Evolutionary conservation across 2,329 filamentous ascomycete species (phyloP), one percentile per base, ranked within the genome.

Genomic region (Paraphoma sp.): DNA sequence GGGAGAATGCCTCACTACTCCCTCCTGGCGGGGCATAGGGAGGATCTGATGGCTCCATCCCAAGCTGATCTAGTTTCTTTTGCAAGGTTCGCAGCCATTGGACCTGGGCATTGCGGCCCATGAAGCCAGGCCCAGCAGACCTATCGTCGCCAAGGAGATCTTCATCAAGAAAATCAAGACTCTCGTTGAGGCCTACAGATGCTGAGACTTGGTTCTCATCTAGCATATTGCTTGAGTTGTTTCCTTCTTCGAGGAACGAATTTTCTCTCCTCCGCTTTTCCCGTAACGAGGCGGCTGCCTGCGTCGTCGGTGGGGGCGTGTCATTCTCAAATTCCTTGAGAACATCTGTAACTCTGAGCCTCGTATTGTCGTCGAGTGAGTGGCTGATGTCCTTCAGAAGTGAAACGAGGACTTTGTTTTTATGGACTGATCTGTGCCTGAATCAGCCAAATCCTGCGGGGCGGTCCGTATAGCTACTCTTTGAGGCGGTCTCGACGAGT

Each of bases 21-120:
- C 48, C 16, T 11, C 69, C 67, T 7, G 62, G 63, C 10, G 60
- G 68, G 0, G 68, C 68, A 46, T 67, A 62, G 4, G 47, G 57
- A 40, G 61, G 54, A 4, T 49, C 54, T 11, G 17, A 31, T 6
- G 60, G 56, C 29, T 66, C 63, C 2, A 6, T 36, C 1, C 46
- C 36, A 3, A 50, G 38, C 3, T 43, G 43, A 11, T 62, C 56
- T 28, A 60, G 50, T 40, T 72, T 65, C 10, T 60, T 60, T 29
- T 68, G 63, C 11, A 77, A 58, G 9, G 66, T 67, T 10, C 68
- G 64, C n/a, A 75, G 44, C 73, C 73, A 75, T 28, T 74, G 69
- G 0, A 76, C 60, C 42, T 74, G 72, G 1, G 73, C 74, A 45
- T 67, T 72, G 33, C 70, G 67, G 8, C 73, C 74, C 30, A 74